Conservation (phyloP, 2,329 filamentous ascomycete genomes). For the Botrytis fabae region DNA sequence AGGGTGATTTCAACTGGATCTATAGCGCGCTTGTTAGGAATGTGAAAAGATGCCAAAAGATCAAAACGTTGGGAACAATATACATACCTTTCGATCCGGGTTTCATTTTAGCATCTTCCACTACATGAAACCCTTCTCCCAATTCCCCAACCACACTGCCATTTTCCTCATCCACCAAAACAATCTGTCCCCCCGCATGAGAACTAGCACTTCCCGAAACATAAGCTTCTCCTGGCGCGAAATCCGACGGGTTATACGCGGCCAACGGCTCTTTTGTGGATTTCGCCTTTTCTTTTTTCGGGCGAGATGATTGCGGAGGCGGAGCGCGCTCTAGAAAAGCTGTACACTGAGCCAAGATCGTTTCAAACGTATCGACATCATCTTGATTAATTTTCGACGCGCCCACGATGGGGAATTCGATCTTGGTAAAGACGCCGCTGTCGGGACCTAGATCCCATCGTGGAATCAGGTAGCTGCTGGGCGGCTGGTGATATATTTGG, state of each 20-base stretch:
- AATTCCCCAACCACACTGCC: slow-evolving; percentile 93
- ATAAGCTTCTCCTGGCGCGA: slow-evolving; percentile 77
- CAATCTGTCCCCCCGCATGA: slow-evolving; percentile 71
- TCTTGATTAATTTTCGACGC: slow-evolving; percentile 77
- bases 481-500: slow-evolving; percentile 95
- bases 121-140: slow-evolving; percentile 74
- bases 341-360: slow-evolving; percentile 95
- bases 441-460: slow-evolving; percentile 91
- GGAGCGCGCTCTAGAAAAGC: slow-evolving; percentile 86
- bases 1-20: slow-evolving; percentile 80
- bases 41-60: slow-evolving; percentile 22
- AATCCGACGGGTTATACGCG: slow-evolving; percentile 80
- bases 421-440: slow-evolving; percentile 85
- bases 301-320: slow-evolving; percentile 45
- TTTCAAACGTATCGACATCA: slow-evolving; percentile 94
- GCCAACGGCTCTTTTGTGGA: slow-evolving; percentile 43
- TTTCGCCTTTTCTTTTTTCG: slow-evolving; percentile 35
- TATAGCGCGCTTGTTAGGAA: slow-evolving; percentile 38
- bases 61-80: not conserved
- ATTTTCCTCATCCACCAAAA: slow-evolving; percentile 93
- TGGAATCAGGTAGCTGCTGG: slow-evolving; percentile 88
- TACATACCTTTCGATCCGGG: slow-evolving; percentile 83
- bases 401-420: slow-evolving; percentile 81
- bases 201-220: slow-evolving; percentile 61
- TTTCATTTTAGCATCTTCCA: slow-evolving; percentile 73